Base-by-base conservation (phyloP, 1,284 basidiomycete species). In the Pascua guehoae region DNA sequence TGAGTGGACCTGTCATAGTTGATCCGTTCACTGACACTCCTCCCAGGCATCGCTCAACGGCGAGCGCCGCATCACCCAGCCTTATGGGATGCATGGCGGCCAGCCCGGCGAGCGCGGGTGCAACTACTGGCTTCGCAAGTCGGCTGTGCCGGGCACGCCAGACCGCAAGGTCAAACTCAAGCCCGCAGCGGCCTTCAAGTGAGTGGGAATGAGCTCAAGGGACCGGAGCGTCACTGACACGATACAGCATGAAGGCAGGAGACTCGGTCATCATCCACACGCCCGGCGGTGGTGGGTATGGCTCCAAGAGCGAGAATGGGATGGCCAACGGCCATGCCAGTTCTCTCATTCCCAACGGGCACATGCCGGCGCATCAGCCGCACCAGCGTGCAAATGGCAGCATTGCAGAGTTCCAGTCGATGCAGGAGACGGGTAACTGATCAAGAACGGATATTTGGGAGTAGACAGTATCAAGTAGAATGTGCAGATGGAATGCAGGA, bases 71-170 rank as follows among this genome's bases (percentile, higher is more conserved):
- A 56, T 63, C 3, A 53, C 61, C 5, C 57, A 58, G n/a, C 69
- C 69, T 0, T 71, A 71, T 41, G 69, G 69, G 18, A 49, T 67
- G 44, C 41, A 42, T 12, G 70, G 68, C 5, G 70, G 70, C 17
- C 58, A 51, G 15, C 44, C 56, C 10, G 70, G 61, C 36, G 47
- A 57, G 24, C 56, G 59, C 2, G 70, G 70, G 7, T 41, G 63
- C 8, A 70, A 66, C 50, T 43, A 58, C 12, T 71, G 70, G 70
- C 39, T 66, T 41, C 66, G 66, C 49, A 54, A 59, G 42, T 42
- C 45, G 41, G 10, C 92, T 32, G 89, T 87, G 10, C 37, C 47
- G 90, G 93, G 81, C 87, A 49, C 24, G 39, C 46, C 57, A 4
- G 41, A 38, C 16, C 47, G 52, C n/a, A 38, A 43, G 32, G 46